Base-by-base conservation (phyloP, 805 yeast species). In the Suhomyces tanzawaensis region DNA sequence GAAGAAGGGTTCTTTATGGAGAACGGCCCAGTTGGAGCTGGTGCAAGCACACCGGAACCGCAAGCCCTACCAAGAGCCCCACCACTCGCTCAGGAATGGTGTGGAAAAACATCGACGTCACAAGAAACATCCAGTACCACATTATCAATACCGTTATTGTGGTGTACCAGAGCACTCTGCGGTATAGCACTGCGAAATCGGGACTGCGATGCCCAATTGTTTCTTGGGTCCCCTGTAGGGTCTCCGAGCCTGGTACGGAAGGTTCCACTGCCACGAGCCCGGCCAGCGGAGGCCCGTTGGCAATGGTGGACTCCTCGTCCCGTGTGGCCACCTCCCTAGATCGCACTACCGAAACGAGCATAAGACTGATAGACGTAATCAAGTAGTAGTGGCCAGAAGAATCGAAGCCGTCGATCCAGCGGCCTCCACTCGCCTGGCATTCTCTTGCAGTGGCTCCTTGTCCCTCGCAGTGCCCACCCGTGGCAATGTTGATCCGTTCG, bases 381-480 rank as follows among this genome's bases (percentile, higher is more conserved):
- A 74, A 65, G 45, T 74, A 73, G 36, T 65, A 69, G 49, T 77
- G 82, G 1, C 81, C 81, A 27, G 79, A 72, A 4, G 71, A 57
- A 48, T 77, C 81, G 47, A 76, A 76, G 29, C 12, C 40, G 15
- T 14, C 44, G 7, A 41, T 47, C 42, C 76, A 71, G 16, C 51
- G 47, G 11, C 29, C 41, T 5, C 36, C 36, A 12, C 15, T 18
- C 13, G 7, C n/a, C 29, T 17, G 12, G 19, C 36, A 33, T 14
- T 23, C 26, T 4, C 29, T 21, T 13, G 38, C 30, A 12, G 8
- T 13, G 8, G 42, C 52, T 42, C 19, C 50, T 28, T 11, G 34
- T n/a, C 21, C 45, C 7, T 42, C 48, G 42, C 76, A 71, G 25
- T 53, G 51, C 1, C 75, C 76, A 0, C 74, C 74, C 0, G 70